These are phyloP conservation scores for Didymella pomorum DNA, from an alignment of 2,329 filamentous ascomycete genomes.

Conservation along the genomic window DNA sequence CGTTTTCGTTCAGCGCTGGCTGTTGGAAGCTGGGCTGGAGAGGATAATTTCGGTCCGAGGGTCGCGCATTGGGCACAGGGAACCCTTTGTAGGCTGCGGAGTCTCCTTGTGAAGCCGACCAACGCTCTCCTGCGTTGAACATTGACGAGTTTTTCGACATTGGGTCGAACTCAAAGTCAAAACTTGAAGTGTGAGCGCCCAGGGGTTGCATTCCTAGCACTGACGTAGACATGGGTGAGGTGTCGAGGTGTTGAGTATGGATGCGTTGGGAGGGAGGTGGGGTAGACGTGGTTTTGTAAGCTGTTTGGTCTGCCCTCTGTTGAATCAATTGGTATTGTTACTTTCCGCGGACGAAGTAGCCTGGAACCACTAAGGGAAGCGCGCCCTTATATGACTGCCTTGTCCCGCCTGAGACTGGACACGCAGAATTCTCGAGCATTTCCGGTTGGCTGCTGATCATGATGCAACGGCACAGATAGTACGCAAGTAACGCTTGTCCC, in stretches of 20 bases:
- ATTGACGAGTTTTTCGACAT: background rate
- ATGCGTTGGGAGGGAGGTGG: background rate
- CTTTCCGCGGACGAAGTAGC: background rate
- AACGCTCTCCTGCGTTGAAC: slow-evolving; percentile 3
- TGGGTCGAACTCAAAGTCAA: slow-evolving; percentile 3
- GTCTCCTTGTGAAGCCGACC: slow-evolving; percentile 1
- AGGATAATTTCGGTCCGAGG: background rate
- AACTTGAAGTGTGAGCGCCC: background rate
- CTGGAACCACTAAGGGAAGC: background rate
- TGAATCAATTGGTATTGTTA: background rate
- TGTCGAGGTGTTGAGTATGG: background rate
- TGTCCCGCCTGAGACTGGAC: background rate
- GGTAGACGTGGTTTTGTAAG: background rate
- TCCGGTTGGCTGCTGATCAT: slow-evolving; percentile 12
- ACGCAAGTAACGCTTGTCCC: background rate
- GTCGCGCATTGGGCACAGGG: background rate
- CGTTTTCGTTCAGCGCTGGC: background rate
- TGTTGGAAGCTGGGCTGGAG: background rate
- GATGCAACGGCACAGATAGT: slow-evolving; percentile 12
- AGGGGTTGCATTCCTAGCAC: slow-evolving; percentile 11
- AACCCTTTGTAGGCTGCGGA: slow-evolving; percentile 3
- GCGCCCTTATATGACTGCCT: background rate
- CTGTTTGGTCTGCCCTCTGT: background rate
- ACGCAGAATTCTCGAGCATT: background rate
- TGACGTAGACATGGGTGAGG: slow-evolving; percentile 11